Base-by-base conservation (phyloP, 176 grass and related monocot genomes). In the Paspalum vaginatum region DNA sequence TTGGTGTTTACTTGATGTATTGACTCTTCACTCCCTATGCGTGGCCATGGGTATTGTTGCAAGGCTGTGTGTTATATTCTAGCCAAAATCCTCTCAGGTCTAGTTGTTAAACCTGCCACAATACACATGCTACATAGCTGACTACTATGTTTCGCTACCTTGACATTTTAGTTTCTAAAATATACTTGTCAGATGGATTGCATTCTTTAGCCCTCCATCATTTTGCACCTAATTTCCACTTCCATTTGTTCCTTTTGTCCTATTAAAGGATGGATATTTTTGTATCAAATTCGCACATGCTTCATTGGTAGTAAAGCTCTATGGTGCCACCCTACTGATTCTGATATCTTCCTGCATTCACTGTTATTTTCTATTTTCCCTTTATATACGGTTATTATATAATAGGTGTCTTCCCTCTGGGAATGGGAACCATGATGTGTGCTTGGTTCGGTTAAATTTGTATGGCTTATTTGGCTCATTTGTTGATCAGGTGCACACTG, bases 131-230 rank as follows among this genome's bases (percentile, higher is more conserved):
- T 58, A 58, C 20, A 43, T 7, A 58, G 42, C 18, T 57, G 38
- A 57, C 20, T 42, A 56, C 5, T 84, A 37, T 16, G 52, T 84
- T 52, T 72, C 11, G 18, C 48, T 45, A 58, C 15, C 1, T 61
- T 55, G 76, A 70, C 64, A 38, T 64, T 63, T 85, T 20, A 16
- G 38, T 63, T 65, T 79, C n/a, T n/a, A n/a, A 42, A 54, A 22
- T 85, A 17, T 2, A 32, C 56, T 44, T 44, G 17, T 52, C 46
- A 85, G 47, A 9, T 61, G 57, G n/a, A 71, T 62, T 27, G 9
- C 65, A 70, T 62, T 69, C 45, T 59, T 61, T 79, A 79, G 2
- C 39, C 55, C 15, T 17, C 64, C 38, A 44, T 52, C n/a, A 68
- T 40, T 61, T 75, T 75, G 62, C 45, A 11, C 49, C 11, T 76